phyloP scores from a whole-genome alignment of 139 green algal species.

The Micractinium sp. region DNA sequence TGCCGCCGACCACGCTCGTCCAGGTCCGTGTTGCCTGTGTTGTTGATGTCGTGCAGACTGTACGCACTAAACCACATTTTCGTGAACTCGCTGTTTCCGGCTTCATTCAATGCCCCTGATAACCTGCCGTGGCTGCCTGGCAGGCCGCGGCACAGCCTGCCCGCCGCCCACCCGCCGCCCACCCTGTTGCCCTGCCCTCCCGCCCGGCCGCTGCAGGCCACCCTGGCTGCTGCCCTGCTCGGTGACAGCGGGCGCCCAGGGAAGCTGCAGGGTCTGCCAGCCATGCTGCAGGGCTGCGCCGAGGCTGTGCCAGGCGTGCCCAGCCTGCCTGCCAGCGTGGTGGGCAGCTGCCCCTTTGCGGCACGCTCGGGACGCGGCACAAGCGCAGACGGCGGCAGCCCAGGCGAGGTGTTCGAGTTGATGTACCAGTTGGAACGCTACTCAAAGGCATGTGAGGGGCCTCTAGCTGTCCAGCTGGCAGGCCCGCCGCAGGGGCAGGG shows the following conservation, averaged over 20 bases:
- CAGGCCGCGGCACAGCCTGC: no score
- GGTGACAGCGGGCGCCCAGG: background rate
- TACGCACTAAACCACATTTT: no score
- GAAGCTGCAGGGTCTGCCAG: background rate
- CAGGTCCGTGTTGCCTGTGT: no score
- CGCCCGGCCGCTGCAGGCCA: background rate
- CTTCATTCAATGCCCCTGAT: no score
- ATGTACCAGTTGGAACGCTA: background rate
- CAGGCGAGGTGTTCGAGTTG: background rate
- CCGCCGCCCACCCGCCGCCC: no score
- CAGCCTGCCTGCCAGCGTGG: background rate
- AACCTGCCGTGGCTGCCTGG: no score
- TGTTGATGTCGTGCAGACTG: no score
- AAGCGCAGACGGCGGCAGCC: background rate
- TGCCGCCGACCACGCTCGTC: no score
- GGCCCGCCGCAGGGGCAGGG: background rate
- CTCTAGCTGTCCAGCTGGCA: background rate
- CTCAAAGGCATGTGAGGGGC: background rate
- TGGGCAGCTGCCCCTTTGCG: background rate
- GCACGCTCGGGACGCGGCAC: background rate
- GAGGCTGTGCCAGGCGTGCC: background rate
- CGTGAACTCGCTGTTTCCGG: no score
- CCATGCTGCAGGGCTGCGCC: background rate
- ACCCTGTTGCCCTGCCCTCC: no score
- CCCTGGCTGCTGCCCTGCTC: background rate